Conservation (phyloP, 805 yeast genomes). For the Kazachstania africana region DNA sequence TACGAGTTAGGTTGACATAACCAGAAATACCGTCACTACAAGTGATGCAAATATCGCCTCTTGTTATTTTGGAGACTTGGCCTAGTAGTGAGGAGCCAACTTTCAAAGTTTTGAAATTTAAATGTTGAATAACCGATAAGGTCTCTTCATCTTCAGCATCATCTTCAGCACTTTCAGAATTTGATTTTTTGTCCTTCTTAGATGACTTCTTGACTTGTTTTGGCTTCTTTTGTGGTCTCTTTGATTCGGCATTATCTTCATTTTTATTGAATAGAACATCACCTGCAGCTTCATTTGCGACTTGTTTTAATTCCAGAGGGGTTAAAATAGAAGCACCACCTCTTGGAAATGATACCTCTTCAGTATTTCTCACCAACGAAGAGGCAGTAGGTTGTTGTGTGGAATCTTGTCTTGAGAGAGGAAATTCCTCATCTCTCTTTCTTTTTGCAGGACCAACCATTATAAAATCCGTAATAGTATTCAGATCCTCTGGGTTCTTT, state of each 20-base stretch:
- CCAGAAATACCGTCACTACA: slow-evolving; percentile 77
- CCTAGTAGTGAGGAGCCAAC: slow-evolving; percentile 74
- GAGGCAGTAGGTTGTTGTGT: slow-evolving; percentile 29
- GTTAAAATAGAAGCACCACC: slow-evolving; percentile 85
- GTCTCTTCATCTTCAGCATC: slow-evolving; percentile 25
- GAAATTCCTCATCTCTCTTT: slow-evolving; percentile 38
- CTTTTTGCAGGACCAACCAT: slow-evolving; percentile 29
- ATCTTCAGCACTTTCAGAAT: slow-evolving; percentile 14
- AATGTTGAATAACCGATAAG: slow-evolving; percentile 44
- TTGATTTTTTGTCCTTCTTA: slow-evolving; percentile 12
- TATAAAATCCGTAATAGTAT: neutral
- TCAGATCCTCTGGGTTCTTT: neutral
- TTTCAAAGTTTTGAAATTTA: slow-evolving; percentile 48
- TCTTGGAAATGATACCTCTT: slow-evolving; percentile 65
- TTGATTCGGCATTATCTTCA: slow-evolving; percentile 8
- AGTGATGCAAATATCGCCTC: slow-evolving; percentile 54
- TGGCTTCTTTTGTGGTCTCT: slow-evolving; percentile 32
- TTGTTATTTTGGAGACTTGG: slow-evolving; percentile 50
- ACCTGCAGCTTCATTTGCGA: slow-evolving; percentile 80
- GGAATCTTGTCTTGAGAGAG: slow-evolving; percentile 30
- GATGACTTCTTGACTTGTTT: slow-evolving; percentile 18
- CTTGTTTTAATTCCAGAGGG: slow-evolving; percentile 84
- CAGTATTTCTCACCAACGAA: slow-evolving; percentile 26
- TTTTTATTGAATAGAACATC: slow-evolving; percentile 62
- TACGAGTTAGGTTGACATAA: slow-evolving; percentile 59